These are phyloP conservation scores for Kokia cookei DNA, from an alignment of 441 rosid genomes.

Conservation along the genomic window DNA sequence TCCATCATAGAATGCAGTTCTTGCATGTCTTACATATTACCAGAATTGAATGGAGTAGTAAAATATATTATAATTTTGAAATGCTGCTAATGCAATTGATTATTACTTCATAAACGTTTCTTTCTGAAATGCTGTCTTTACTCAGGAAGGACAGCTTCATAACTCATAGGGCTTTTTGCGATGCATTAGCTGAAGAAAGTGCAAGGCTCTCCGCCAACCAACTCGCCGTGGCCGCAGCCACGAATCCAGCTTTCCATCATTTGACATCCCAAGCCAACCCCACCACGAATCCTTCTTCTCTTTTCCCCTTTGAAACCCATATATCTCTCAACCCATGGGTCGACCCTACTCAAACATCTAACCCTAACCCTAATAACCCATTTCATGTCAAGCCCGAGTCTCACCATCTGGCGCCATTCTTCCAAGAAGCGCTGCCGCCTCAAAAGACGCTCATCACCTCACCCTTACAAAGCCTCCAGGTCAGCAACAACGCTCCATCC, in stretches of 20 bases:
- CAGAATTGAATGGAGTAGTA: no score
- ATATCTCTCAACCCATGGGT: slow-evolving; percentile 26
- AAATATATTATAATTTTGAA: no score
- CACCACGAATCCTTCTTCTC: slow-evolving; percentile 24
- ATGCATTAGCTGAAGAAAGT: slow-evolving; percentile 91
- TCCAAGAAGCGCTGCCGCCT: slow-evolving; percentile 19
- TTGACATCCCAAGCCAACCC: slow-evolving; percentile 22
- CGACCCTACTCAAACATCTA: slow-evolving; percentile 36
- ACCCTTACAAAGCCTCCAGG: slow-evolving; percentile 30
- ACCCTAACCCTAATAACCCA: slow-evolving; percentile 17
- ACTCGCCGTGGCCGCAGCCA: neutral
- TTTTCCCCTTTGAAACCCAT: slow-evolving; percentile 23
- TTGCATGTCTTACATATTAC: no score
- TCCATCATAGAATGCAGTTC: no score
- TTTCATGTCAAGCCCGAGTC: slow-evolving; percentile 34
- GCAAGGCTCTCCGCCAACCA: slow-evolving; percentile 58
- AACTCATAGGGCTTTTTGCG: slow-evolving; percentile 93
- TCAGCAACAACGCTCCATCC: slow-evolving; percentile 13
- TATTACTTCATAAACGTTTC: neutral
- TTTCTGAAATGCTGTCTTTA: neutral
- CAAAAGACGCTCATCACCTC: slow-evolving; percentile 18
- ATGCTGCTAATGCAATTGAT: neutral
- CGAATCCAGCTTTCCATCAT: slow-evolving; percentile 14
- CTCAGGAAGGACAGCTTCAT: slow-evolving; percentile 92
- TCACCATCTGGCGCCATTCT: slow-evolving; percentile 28